phyloP scores from a whole-genome alignment of 352 stramenopile genomes.

The Hyaloperonospora arabidopsidis region DNA sequence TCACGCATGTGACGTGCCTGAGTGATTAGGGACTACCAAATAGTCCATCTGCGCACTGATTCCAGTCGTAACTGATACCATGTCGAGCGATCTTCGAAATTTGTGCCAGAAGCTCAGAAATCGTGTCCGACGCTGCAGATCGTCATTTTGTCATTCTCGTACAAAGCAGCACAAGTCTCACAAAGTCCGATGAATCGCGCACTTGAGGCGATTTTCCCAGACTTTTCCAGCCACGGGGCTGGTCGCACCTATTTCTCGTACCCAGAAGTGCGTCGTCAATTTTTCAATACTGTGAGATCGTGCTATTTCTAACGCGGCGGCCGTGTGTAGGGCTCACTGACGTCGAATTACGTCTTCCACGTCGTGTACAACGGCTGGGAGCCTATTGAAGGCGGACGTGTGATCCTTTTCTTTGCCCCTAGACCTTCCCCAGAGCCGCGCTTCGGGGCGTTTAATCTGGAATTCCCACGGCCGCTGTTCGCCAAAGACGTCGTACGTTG shows the following conservation, averaged over 20 bases:
- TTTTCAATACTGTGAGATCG: not conserved
- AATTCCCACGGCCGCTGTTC: conserved; percentile 51
- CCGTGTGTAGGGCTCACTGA: conserved; percentile 30
- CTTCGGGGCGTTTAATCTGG: conserved; percentile 50
- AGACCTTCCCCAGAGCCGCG: conserved; percentile 35
- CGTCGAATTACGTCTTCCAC: conserved; percentile 45
- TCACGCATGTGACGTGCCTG: too few species aligned
- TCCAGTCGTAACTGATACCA: too few species aligned
- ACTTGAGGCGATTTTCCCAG: conserved; percentile 56
- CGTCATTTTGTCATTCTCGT: conserved; percentile 16
- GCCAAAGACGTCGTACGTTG: conserved; percentile 49
- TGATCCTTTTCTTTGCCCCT: conserved; percentile 60
- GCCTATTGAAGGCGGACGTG: conserved; percentile 35
- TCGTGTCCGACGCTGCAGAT: too few species aligned
- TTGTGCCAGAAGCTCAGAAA: not conserved
- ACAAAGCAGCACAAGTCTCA: conserved; percentile 1
- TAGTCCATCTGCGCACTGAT: too few species aligned
- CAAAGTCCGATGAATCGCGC: conserved; percentile 51
- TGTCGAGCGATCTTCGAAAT: too few species aligned
- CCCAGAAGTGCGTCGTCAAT: conserved; percentile 36
- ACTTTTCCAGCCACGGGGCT: conserved; percentile 39
- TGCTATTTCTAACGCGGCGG: not conserved
- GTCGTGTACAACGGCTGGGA: conserved; percentile 36
- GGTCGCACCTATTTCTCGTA: conserved; percentile 51
- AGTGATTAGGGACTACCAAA: too few species aligned